A percentile compares a stretch with the other conserved stretches of the same genome.
Conservation (phyloP, 345 rosid genomes). For the Melaleuca quinquenervia region DNA sequence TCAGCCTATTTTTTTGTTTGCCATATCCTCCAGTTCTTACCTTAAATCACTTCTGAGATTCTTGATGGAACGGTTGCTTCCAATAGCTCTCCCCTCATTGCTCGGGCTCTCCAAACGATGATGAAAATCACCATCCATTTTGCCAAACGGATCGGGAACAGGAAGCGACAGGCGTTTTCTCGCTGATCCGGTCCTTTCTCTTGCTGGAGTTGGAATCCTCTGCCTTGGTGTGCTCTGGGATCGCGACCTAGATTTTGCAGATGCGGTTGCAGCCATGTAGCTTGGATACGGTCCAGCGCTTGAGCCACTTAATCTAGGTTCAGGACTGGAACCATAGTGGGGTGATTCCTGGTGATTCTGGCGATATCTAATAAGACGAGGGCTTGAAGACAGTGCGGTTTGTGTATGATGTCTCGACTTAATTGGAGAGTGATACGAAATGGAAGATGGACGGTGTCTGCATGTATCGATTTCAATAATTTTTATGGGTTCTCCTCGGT, state of each 20-base stretch:
- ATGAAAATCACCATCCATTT: neutral
- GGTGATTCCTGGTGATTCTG: conserved; percentile 2
- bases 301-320: neutral
- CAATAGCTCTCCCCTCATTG: conserved; percentile 1
- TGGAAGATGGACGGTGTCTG: conserved; percentile 15
- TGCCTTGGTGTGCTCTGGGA: conserved; percentile 69
- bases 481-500: conserved; percentile 55
- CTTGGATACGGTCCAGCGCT: conserved; percentile 25
- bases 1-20: neutral
- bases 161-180: conserved; percentile 37
- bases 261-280: conserved; percentile 80
- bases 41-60: conserved; percentile 10
- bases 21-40: neutral
- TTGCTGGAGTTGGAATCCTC: conserved; percentile 34
- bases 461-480: conserved; percentile 60
- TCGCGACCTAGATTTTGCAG: conserved; percentile 43
- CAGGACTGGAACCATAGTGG: neutral
- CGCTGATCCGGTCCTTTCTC: conserved; percentile 16
- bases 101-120: conserved; percentile 18
- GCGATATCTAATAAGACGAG: neutral
- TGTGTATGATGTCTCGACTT: conserved; percentile 10
- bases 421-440: conserved; percentile 12
- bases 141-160: neutral
- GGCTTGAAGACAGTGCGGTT: neutral
- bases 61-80: conserved; percentile 1